Evolutionary conservation across 139 green algal genomes (phyloP).

Genomic region (Asterochloris erici): DNA sequence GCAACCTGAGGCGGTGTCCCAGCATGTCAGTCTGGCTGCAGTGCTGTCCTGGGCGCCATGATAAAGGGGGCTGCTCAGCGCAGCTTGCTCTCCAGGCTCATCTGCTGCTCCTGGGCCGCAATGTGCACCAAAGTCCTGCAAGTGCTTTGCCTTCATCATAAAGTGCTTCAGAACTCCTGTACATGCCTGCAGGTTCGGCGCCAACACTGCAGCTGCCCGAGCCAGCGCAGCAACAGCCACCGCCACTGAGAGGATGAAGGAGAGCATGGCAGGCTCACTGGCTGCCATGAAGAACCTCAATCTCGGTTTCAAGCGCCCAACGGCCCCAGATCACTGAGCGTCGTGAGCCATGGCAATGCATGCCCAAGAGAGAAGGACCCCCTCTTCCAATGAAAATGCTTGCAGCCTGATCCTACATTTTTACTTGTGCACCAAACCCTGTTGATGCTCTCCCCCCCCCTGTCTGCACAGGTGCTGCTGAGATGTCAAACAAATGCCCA

Average conservation of each 20-base stretch:
- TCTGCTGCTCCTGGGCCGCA: not conserved
- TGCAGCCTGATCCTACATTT: too few relatives aligned
- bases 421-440: too few relatives aligned
- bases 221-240: slow-evolving; percentile 14
- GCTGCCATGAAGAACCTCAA: slow-evolving; percentile 29
- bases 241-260: slow-evolving; percentile 22
- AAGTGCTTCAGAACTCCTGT: not conserved
- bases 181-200: slow-evolving; percentile 22
- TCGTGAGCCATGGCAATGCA: too few relatives aligned
- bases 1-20: not conserved
- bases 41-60: not conserved
- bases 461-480: too few relatives aligned
- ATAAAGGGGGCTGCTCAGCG: not conserved
- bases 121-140: not conserved
- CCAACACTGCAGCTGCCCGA: slow-evolving; percentile 21
- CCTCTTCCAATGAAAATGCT: too few relatives aligned
- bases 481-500: too few relatives aligned
- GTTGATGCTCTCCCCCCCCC: too few relatives aligned
- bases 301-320: slow-evolving; percentile 18
- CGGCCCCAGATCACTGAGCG: not conserved
- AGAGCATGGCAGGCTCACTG: slow-evolving; percentile 28
- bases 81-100: not conserved
- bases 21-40: not conserved
- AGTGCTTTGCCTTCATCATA: not conserved
- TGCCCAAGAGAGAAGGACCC: too few relatives aligned